Evolutionary conservation across 2,329 filamentous ascomycete genomes (phyloP).

Genomic region (Magnaporthiopsis rhizophila): DNA sequence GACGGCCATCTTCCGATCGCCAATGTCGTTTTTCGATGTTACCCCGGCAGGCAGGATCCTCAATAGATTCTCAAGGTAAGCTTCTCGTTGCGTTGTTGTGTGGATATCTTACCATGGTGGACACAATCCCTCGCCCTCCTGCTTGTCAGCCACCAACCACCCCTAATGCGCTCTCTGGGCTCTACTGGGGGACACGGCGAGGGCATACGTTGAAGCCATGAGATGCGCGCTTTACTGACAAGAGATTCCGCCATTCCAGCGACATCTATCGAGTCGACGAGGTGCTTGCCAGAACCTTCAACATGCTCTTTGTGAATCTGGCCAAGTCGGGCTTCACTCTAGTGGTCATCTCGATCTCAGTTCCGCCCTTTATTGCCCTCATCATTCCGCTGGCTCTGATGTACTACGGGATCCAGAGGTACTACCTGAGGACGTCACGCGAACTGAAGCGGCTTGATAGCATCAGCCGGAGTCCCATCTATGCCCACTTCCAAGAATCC

Average conservation of each 20-base stretch:
- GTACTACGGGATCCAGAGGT: conserved; percentile 91
- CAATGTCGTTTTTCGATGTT: conserved; percentile 98
- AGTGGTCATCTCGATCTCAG: conserved; percentile 72
- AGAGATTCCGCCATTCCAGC: conserved; percentile 26
- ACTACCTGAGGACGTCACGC: conserved; percentile 91
- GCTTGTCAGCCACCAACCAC: neutral
- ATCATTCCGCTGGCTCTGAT: conserved; percentile 73
- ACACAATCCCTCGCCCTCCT: neutral
- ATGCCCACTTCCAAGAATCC: conserved; percentile 96
- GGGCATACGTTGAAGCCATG: neutral
- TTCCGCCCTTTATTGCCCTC: conserved; percentile 70
- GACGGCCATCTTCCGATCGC: conserved; percentile 90
- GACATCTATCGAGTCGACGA: conserved; percentile 82
- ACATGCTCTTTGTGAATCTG: conserved; percentile 82
- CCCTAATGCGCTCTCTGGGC: neutral
- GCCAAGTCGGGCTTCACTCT: conserved; percentile 76
- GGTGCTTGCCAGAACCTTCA: conserved; percentile 91
- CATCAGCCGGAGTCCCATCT: conserved; percentile 91
- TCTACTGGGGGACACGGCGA: too few relatives aligned
- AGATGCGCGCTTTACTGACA: neutral
- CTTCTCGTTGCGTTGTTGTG: conserved; percentile 11
- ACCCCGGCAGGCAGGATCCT: conserved; percentile 94
- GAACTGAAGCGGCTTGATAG: conserved; percentile 95
- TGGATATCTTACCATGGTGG: neutral
- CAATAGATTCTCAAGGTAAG: conserved; percentile 87